Conservation (phyloP, 257 asterid species). For the Asclepias syriaca region DNA sequence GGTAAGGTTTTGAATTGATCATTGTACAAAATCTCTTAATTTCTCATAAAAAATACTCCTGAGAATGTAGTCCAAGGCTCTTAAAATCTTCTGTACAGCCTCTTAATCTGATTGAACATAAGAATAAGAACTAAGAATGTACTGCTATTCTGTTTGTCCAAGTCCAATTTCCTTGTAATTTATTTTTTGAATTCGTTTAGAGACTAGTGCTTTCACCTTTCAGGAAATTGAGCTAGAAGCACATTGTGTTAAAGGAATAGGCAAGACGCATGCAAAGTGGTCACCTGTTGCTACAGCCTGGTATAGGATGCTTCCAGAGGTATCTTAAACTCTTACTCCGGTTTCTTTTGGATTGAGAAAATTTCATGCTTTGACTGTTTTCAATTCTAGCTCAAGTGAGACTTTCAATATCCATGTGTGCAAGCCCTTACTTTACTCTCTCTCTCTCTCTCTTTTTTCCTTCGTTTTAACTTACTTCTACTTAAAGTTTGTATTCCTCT, state of each 20-base stretch:
- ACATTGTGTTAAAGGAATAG: conserved; percentile 93
- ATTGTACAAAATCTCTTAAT: too few relatives aligned
- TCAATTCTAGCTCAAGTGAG: neutral
- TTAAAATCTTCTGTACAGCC: too few relatives aligned
- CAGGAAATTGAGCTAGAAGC: conserved; percentile 98
- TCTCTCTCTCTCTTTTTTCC: too few relatives aligned
- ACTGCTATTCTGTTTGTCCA: neutral
- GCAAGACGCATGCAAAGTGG: conserved; percentile 98
- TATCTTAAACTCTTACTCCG: conserved; percentile 10
- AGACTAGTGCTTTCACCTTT: conserved; percentile 11
- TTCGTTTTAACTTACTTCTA: neutral
- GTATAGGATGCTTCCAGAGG: conserved; percentile 99
- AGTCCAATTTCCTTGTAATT: neutral
- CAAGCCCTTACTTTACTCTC: neutral
- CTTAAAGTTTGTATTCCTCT: neutral
- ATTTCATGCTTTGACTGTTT: neutral
- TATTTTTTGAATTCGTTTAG: neutral
- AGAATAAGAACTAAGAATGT: neutral
- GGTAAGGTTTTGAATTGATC: conserved; percentile 33
- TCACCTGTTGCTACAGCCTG: conserved; percentile 98
- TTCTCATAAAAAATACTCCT: too few relatives aligned
- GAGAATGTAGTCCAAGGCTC: neutral
- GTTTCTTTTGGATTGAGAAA: neutral
- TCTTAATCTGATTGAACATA: neutral
- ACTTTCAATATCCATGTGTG: too few relatives aligned